phyloP scores from a whole-genome alignment of 108 stramenopile species.

The Skeletonema marinoi region DNA sequence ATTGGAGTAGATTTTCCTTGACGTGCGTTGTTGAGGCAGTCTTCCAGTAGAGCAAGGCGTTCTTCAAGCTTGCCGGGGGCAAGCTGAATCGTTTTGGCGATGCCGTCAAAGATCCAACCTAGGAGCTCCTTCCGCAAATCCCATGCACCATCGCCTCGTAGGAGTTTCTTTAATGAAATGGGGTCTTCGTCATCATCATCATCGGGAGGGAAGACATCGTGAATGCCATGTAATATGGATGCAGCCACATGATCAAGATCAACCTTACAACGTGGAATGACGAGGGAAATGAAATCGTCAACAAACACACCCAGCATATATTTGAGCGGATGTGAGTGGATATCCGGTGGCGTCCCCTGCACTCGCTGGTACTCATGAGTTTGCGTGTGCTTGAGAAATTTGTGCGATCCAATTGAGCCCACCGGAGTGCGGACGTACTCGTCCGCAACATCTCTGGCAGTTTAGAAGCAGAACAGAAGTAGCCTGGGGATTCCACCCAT shows the following conservation, averaged over 20 bases:
- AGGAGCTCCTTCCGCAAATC: not conserved
- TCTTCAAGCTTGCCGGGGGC: not conserved
- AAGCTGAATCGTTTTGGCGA: not conserved
- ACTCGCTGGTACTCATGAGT: not conserved
- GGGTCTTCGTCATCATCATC: constrained; percentile 12
- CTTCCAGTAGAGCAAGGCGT: not conserved
- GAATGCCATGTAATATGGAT: constrained; percentile 13
- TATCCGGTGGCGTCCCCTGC: not conserved
- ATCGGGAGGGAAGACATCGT: constrained; percentile 17
- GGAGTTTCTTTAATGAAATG: not conserved
- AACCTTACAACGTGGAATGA: not conserved
- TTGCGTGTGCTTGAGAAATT: not conserved
- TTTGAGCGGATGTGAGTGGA: not conserved
- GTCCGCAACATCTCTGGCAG: constrained; percentile 31
- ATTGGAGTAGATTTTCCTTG: not conserved
- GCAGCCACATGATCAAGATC: constrained; percentile 5
- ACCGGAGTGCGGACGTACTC: not conserved
- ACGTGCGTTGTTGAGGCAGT: not conserved
- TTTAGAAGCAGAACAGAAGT: constrained; percentile 49
- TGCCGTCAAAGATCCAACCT: not conserved
- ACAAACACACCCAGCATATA: constrained; percentile 31
- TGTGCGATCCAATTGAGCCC: not conserved
- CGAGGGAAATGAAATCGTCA: constrained; percentile 28
- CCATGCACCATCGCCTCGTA: not conserved
- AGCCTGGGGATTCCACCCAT: constrained; percentile 47